These are phyloP conservation scores for Saprolegnia diclina DNA, from an alignment of 352 stramenopile genomes.

Conservation along the genomic window DNA sequence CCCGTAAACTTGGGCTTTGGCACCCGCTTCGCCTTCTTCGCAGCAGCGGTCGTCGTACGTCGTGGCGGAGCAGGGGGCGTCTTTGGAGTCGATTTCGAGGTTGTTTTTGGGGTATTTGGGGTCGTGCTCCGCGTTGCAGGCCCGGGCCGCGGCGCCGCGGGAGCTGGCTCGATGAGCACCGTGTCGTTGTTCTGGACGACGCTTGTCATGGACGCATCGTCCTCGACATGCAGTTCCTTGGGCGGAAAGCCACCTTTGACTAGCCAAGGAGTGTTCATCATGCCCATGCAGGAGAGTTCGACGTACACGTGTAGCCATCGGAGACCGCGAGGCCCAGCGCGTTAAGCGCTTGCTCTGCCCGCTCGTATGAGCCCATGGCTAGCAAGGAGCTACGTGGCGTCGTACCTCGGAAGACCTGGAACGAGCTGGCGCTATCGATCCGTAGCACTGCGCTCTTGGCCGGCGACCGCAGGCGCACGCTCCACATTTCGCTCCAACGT, in stretches of 20 bases:
- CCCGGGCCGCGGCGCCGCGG: background rate
- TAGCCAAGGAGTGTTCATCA: background rate
- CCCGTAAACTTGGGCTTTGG: background rate
- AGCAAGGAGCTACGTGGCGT: background rate
- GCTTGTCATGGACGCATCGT: background rate
- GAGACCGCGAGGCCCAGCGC: background rate
- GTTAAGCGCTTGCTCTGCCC: constrained; percentile 3
- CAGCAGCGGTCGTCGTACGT: constrained; percentile 1
- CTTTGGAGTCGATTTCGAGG: background rate
- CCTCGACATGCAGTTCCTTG: constrained; percentile 8
- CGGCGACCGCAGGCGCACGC: constrained; percentile 12
- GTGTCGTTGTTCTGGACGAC: constrained; percentile 24
- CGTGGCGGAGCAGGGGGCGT: background rate
- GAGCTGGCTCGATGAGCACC: constrained; percentile 12
- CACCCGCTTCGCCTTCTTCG: background rate
- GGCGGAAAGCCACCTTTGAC: constrained; percentile 21
- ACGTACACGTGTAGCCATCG: constrained; percentile 10
- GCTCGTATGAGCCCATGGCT: background rate
- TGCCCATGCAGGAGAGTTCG: background rate
- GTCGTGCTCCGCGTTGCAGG: background rate
- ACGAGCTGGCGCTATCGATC: background rate
- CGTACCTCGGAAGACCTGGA: constrained; percentile 15
- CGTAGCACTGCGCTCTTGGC: background rate
- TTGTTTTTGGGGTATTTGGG: background rate
- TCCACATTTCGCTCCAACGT: background rate